A percentile compares a stretch with the other conserved stretches of the same genome.
These are phyloP conservation scores for Beauveria pseudobassiana DNA, from an alignment of 2,329 filamentous ascomycete species.

Conservation along the genomic window DNA sequence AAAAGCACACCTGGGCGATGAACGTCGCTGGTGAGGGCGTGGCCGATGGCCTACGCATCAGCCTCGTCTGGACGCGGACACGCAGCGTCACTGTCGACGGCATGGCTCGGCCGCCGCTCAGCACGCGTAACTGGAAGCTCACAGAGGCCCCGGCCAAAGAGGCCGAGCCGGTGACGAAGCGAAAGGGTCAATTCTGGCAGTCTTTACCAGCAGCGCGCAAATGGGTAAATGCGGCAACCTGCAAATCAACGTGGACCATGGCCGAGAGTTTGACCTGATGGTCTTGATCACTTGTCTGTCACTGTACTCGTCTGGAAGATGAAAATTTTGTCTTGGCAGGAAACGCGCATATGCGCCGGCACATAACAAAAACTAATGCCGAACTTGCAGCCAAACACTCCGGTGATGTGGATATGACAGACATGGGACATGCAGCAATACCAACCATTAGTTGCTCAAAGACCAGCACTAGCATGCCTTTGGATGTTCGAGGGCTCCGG, in stretches of 20 bases:
- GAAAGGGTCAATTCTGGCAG: constrained; percentile 1
- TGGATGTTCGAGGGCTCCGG: no score
- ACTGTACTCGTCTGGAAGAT: constrained; percentile 6
- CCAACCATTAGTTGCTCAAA: no score
- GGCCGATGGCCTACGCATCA: background rate
- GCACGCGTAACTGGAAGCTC: constrained; percentile 14
- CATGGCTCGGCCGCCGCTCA: constrained; percentile 9
- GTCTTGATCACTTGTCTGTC: constrained; percentile 11
- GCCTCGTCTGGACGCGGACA: constrained; percentile 13
- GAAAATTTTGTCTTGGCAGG: background rate
- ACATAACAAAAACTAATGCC: background rate
- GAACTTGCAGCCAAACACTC: background rate
- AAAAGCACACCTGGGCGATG: constrained; percentile 10
- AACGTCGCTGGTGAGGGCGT: background rate
- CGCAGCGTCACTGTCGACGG: constrained; percentile 12
- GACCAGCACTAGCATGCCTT: no score
- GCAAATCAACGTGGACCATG: constrained; percentile 13
- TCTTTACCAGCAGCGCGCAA: constrained; percentile 9
- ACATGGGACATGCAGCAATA: no score
- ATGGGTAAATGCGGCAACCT: constrained; percentile 7
- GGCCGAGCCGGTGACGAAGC: background rate
- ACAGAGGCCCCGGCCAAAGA: background rate
- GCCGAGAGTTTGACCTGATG: constrained; percentile 12
- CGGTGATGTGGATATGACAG: no score
- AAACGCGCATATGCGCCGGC: background rate